Conservation (phyloP, 208 protist genomes). For the Angomonas ambiguus region DNA sequence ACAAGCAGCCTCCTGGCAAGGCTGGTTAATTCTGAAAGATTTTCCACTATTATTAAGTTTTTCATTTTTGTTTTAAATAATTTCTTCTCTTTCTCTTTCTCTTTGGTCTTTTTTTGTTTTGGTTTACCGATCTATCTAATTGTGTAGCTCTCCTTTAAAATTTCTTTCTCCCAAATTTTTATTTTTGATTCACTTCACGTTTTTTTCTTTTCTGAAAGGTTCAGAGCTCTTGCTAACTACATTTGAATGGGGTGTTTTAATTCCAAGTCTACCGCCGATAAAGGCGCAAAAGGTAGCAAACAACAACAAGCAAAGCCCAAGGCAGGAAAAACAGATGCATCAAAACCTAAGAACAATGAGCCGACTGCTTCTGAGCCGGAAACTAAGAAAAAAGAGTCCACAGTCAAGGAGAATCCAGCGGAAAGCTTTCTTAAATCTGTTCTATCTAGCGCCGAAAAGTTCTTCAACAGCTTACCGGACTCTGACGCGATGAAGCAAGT, state of each 20-base stretch:
- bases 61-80: not conserved
- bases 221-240: conserved; percentile 1
- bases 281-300: conserved; percentile 7
- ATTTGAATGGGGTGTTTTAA: conserved; percentile 53
- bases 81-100: conserved; percentile 8
- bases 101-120: not conserved
- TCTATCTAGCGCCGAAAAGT: conserved; percentile 51
- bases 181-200: not conserved
- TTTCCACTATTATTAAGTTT: not conserved
- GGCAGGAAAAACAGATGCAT: not conserved
- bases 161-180: not conserved
- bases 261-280: conserved; percentile 38
- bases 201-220: conserved; percentile 12
- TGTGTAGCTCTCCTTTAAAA: not conserved
- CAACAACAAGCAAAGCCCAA: conserved; percentile 1
- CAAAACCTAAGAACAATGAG: conserved; percentile 2
- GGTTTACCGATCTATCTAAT: not conserved
- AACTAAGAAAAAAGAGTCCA: not conserved
- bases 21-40: conserved; percentile 50
- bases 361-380: not conserved
- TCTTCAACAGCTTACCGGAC: conserved; percentile 50
- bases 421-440: conserved; percentile 58
- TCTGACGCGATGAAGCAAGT: conserved; percentile 45
- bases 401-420: conserved; percentile 9
- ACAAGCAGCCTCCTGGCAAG: conserved; percentile 90